These are phyloP conservation scores for Tricholoma matsutake DNA, from an alignment of 768 basidiomycete species.

Conservation along the genomic window DNA sequence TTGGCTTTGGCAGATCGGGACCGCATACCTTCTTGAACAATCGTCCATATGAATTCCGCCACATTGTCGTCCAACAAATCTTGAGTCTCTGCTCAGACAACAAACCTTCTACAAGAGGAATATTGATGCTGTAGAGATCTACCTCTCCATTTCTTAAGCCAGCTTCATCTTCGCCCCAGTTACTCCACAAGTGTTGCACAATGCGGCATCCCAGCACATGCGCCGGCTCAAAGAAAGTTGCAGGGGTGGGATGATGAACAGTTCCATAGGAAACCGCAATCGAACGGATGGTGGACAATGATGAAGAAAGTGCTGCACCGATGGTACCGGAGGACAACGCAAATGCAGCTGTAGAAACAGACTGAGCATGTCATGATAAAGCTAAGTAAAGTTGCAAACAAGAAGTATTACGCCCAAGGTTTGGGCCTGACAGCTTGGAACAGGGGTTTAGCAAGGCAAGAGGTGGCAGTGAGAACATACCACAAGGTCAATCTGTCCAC, in stretches of 20 bases:
- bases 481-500: slow-evolving; percentile 85
- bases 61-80: slow-evolving; percentile 79
- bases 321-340: slow-evolving; percentile 89
- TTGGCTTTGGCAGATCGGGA: slow-evolving; percentile 15
- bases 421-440: slow-evolving; percentile 77
- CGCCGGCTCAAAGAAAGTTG: slow-evolving; percentile 61
- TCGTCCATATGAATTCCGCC: slow-evolving; percentile 81
- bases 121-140: slow-evolving; percentile 84
- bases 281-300: slow-evolving; percentile 65
- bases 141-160: slow-evolving; percentile 62
- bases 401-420: slow-evolving; percentile 82
- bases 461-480: slow-evolving; percentile 25
- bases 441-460: not conserved
- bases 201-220: slow-evolving; percentile 66
- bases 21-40: slow-evolving; percentile 59
- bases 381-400: slow-evolving; percentile 37
- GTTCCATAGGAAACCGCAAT: slow-evolving; percentile 90
- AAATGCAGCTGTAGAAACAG: slow-evolving; percentile 63
- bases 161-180: slow-evolving; percentile 74
- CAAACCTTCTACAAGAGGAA: slow-evolving; percentile 73
- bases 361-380: slow-evolving; percentile 8
- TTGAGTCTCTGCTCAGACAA: slow-evolving; percentile 57
- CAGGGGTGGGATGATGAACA: slow-evolving; percentile 66
- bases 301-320: slow-evolving; percentile 84
- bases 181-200: slow-evolving; percentile 70